phyloP scores from a whole-genome alignment of 768 basidiomycete species.

The Podaxis sp. region DNA sequence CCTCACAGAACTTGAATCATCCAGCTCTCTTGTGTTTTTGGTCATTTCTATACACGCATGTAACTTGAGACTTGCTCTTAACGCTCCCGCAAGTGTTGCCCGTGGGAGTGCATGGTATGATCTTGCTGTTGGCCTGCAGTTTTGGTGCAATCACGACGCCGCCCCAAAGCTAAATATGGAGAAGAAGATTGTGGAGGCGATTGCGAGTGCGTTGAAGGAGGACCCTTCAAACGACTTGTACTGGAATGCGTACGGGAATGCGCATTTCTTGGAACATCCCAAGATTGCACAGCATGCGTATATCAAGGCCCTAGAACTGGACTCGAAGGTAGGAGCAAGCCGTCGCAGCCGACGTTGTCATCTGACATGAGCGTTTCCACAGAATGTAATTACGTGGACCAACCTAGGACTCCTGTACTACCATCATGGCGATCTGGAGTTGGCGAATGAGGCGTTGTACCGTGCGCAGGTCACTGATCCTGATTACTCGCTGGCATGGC shows the following conservation, averaged over 20 bases:
- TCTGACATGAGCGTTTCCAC: constrained; percentile 26
- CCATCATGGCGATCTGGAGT: constrained; percentile 70
- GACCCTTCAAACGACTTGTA: constrained; percentile 71
- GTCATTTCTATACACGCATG: constrained; percentile 60
- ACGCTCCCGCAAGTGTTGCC: constrained; percentile 41
- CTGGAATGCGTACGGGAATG: constrained; percentile 83
- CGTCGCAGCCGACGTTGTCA: constrained; percentile 3
- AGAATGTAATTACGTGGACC: constrained; percentile 77
- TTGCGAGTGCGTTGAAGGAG: constrained; percentile 72
- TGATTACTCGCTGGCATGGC: constrained; percentile 86
- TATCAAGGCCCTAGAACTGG: constrained; percentile 82
- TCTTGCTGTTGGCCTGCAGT: constrained; percentile 60
- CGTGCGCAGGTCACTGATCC: constrained; percentile 92
- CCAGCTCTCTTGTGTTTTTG: constrained; percentile 24
- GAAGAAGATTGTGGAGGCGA: constrained; percentile 46
- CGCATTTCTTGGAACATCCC: constrained; percentile 64
- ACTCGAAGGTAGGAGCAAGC: constrained; percentile 56
- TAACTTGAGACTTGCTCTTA: constrained; percentile 59
- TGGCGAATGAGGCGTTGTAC: constrained; percentile 84
- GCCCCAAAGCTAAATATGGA: constrained; percentile 21
- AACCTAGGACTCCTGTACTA: constrained; percentile 88
- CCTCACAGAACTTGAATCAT: background rate
- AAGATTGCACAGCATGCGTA: constrained; percentile 90
- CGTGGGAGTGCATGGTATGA: constrained; percentile 73
- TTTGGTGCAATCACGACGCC: constrained; percentile 37